phyloP scores from a whole-genome alignment of 2,329 filamentous ascomycete genomes.

The Macrophomina tecta region DNA sequence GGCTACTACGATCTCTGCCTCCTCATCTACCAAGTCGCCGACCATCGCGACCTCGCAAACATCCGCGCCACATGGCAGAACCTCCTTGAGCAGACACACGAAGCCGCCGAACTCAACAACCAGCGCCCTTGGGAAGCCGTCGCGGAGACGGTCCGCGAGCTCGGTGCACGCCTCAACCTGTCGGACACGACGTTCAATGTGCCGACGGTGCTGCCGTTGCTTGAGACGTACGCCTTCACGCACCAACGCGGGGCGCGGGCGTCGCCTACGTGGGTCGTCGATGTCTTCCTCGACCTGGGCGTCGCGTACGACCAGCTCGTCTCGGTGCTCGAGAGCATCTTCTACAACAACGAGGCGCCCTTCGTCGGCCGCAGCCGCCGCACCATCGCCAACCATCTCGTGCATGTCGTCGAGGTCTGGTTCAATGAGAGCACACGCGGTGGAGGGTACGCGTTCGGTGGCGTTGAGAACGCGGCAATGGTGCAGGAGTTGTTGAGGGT shows the following conservation, averaged over 20 bases:
- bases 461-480: constrained; percentile 61
- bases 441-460: constrained; percentile 64
- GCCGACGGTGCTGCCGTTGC: constrained; percentile 59
- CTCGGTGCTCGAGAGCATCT: constrained; percentile 68
- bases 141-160: constrained; percentile 62
- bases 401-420: constrained; percentile 68
- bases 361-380: constrained; percentile 65
- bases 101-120: constrained; percentile 55
- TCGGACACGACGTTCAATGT: constrained; percentile 64
- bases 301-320: constrained; percentile 68
- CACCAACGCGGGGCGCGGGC: constrained; percentile 55
- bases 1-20: constrained; percentile 94
- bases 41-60: constrained; percentile 85
- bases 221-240: constrained; percentile 62
- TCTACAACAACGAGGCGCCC: constrained; percentile 70
- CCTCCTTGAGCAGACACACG: constrained; percentile 71
- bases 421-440: constrained; percentile 61
- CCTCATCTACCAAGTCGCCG: constrained; percentile 87
- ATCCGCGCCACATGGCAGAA: constrained; percentile 85
- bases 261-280: constrained; percentile 64
- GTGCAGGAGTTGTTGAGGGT: constrained; percentile 47
- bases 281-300: constrained; percentile 68
- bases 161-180: constrained; percentile 62
- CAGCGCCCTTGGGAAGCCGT: constrained; percentile 72
- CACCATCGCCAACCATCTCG: constrained; percentile 65